phyloP scores from a whole-genome alignment of 441 rosid species.

The Adansonia gregorii region DNA sequence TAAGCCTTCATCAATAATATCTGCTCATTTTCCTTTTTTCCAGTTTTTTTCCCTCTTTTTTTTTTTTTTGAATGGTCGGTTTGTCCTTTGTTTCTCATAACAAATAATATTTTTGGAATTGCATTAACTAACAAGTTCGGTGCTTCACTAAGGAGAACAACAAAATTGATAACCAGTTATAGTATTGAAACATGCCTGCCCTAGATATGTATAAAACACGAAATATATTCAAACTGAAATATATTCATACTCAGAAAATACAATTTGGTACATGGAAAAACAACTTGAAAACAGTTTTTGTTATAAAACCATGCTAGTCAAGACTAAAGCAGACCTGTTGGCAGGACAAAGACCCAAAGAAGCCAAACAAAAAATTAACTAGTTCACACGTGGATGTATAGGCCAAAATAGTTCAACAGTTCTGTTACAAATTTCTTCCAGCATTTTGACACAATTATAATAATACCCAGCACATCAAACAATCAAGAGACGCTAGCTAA shows the following conservation, averaged over 20 bases:
- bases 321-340: neutral
- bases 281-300: constrained; percentile 7
- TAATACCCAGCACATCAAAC: neutral
- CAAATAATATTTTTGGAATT: neutral
- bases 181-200: neutral
- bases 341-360: neutral
- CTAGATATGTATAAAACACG: neutral
- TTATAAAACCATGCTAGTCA: neutral
- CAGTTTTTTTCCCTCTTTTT: constrained; percentile 26
- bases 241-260: neutral
- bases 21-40: constrained; percentile 25
- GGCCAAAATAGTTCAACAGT: neutral
- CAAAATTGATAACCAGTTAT: constrained; percentile 13
- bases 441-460: neutral
- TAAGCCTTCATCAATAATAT: constrained; percentile 7
- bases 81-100: constrained; percentile 12
- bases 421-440: neutral
- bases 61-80: constrained; percentile 27
- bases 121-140: neutral
- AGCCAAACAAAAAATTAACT: constrained; percentile 37
- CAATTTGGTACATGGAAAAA: neutral
- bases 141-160: neutral
- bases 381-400: neutral
- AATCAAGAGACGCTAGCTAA: neutral
- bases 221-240: constrained; percentile 1